Conservation (phyloP, 495 filamentous ascomycete species). For the Penicillium flavigenum region DNA sequence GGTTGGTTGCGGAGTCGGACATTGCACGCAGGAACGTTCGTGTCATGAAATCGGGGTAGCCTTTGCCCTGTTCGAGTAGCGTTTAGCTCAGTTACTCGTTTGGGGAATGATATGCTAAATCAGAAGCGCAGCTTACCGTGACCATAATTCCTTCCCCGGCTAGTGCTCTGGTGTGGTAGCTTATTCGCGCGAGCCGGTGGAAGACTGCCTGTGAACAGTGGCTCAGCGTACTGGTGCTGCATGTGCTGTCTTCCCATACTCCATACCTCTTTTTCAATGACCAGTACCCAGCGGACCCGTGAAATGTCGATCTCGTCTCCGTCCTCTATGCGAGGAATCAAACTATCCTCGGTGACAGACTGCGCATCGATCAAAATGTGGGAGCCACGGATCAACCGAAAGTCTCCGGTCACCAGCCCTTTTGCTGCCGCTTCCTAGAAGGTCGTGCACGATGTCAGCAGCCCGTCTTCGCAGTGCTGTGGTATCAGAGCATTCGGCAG, state of each 20-base stretch:
- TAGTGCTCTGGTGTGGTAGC: conserved; percentile 50
- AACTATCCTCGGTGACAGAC: conserved; percentile 45
- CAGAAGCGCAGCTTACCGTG: conserved; percentile 51
- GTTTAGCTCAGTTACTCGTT: neutral
- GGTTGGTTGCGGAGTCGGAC: conserved; percentile 25
- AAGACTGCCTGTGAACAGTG: conserved; percentile 70
- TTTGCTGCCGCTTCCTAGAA: conserved; percentile 62
- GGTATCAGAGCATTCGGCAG: neutral
- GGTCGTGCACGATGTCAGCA: neutral
- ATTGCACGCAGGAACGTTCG: conserved; percentile 58
- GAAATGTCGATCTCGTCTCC: conserved; percentile 55
- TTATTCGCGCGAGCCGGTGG: conserved; percentile 58
- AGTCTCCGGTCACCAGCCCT: conserved; percentile 62
- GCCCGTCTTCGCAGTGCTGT: neutral
- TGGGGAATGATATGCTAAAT: too few relatives aligned
- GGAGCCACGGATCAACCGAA: conserved; percentile 38
- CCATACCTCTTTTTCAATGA: conserved; percentile 88
- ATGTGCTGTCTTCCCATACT: too few relatives aligned
- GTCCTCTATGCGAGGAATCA: conserved; percentile 62
- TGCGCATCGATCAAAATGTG: conserved; percentile 25
- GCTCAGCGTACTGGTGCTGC: neutral
- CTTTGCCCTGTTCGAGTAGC: conserved; percentile 60
- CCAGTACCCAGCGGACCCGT: conserved; percentile 66
- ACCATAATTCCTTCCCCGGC: conserved; percentile 64
- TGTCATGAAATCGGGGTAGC: conserved; percentile 85